phyloP scores from a whole-genome alignment of 176 grass and related monocot genomes.

The Triticum monococcum region DNA sequence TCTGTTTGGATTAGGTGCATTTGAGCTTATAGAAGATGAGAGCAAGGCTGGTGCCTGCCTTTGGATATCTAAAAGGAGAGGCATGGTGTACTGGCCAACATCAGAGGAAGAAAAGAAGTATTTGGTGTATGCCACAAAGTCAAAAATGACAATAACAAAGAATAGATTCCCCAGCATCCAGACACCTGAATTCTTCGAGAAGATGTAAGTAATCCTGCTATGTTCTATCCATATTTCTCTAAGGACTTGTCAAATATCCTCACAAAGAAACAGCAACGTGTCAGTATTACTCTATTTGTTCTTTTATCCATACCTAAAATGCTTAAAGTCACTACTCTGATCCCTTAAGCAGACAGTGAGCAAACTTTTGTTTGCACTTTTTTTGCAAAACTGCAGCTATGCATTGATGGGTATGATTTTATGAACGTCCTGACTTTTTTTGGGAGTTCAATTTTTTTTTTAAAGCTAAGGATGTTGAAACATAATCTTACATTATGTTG shows the following conservation, averaged over 20 bases:
- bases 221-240: not conserved
- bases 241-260: not conserved
- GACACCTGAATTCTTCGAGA: slow-evolving; percentile 67
- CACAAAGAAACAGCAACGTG: not conserved
- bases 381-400: not conserved
- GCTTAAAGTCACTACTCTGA: not conserved
- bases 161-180: slow-evolving; percentile 50
- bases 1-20: slow-evolving; percentile 48
- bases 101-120: slow-evolving; percentile 68
- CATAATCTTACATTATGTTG: no score
- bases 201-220: slow-evolving; percentile 64
- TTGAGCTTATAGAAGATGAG: slow-evolving; percentile 86
- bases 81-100: slow-evolving; percentile 87
- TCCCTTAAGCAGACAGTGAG: not conserved
- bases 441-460: not conserved
- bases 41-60: slow-evolving; percentile 88
- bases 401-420: not conserved
- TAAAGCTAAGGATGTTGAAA: no score
- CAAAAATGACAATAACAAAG: slow-evolving; percentile 48
- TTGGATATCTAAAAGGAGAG: slow-evolving; percentile 79
- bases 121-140: slow-evolving; percentile 43
- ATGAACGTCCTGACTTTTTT: not conserved
- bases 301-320: not conserved
- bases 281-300: not conserved
- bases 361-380: not conserved